Conservation (phyloP, 2,329 filamentous ascomycete genomes). For the Balansia obtecta region DNA sequence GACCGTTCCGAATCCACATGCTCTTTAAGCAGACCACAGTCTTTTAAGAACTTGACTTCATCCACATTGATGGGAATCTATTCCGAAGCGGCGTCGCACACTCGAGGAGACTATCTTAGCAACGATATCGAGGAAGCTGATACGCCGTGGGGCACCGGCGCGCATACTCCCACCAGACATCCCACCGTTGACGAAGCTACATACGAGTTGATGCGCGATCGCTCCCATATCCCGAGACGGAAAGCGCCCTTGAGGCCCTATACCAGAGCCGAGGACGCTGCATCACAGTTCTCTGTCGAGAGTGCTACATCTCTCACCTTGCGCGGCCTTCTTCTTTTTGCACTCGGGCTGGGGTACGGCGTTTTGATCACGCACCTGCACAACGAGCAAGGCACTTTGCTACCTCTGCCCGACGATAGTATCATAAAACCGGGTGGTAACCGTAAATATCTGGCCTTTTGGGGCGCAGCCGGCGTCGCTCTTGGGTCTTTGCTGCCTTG, state of each 20-base stretch:
- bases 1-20: slow-evolving; percentile 14
- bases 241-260: slow-evolving; percentile 21
- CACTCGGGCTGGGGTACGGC: slow-evolving; percentile 73
- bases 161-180: slow-evolving; percentile 49
- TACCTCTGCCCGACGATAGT: slow-evolving; percentile 39
- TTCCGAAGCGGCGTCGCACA: slow-evolving; percentile 48
- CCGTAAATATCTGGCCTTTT: slow-evolving; percentile 63
- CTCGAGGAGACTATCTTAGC: slow-evolving; percentile 26
- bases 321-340: slow-evolving; percentile 56
- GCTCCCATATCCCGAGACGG: slow-evolving; percentile 21
- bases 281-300: slow-evolving; percentile 13
- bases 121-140: slow-evolving; percentile 38
- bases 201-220: slow-evolving; percentile 30
- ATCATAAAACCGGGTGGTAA: slow-evolving; percentile 30
- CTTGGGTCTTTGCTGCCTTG: slow-evolving; percentile 74
- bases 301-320: slow-evolving; percentile 36
- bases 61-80: slow-evolving; percentile 91
- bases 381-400: slow-evolving; percentile 47
- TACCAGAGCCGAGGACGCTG: slow-evolving; percentile 10
- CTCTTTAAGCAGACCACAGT: slow-evolving; percentile 56
- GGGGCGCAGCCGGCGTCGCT: slow-evolving; percentile 68
- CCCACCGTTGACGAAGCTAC: slow-evolving; percentile 31
- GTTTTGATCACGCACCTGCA: slow-evolving; percentile 70
- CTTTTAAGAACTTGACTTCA: slow-evolving; percentile 73
- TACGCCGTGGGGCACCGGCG: slow-evolving; percentile 70